These are phyloP conservation scores for Toxicodendron radicans DNA, from an alignment of 345 rosid genomes.

Conservation along the genomic window DNA sequence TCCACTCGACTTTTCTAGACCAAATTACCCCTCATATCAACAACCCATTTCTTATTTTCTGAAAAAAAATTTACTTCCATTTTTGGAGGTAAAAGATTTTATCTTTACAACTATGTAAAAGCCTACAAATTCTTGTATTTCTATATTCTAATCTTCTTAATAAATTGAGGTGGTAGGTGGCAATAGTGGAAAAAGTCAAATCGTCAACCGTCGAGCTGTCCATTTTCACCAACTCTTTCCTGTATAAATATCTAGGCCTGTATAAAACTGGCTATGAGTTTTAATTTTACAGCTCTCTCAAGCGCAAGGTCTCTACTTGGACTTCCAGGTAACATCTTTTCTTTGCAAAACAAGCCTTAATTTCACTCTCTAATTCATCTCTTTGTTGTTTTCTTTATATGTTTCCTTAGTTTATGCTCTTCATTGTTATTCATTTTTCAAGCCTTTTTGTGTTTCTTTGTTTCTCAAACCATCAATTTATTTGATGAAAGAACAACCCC, in stretches of 20 bases:
- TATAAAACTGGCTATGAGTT: neutral
- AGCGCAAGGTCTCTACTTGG: neutral
- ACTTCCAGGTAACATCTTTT: constrained; percentile 11
- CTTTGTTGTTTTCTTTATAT: neutral
- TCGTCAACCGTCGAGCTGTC: neutral
- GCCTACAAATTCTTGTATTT: too few species aligned
- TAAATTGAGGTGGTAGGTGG: neutral
- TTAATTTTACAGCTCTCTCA: neutral
- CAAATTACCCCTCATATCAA: too few species aligned
- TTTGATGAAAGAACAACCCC: constrained; percentile 6
- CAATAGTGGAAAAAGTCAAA: neutral
- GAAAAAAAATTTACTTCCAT: too few species aligned
- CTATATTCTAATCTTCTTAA: too few species aligned
- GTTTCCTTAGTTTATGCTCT: neutral
- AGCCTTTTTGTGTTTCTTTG: too few species aligned
- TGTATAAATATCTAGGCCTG: neutral
- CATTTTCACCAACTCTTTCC: neutral
- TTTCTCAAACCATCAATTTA: too few species aligned
- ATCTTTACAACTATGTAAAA: too few species aligned
- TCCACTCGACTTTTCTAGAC: neutral
- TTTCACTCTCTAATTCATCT: neutral
- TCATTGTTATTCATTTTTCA: too few species aligned
- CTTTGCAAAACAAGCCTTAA: neutral
- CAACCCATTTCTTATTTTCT: too few species aligned
- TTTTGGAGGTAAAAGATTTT: too few species aligned